Conservation (phyloP, 768 basidiomycete species). For the Leccinum boreale region DNA sequence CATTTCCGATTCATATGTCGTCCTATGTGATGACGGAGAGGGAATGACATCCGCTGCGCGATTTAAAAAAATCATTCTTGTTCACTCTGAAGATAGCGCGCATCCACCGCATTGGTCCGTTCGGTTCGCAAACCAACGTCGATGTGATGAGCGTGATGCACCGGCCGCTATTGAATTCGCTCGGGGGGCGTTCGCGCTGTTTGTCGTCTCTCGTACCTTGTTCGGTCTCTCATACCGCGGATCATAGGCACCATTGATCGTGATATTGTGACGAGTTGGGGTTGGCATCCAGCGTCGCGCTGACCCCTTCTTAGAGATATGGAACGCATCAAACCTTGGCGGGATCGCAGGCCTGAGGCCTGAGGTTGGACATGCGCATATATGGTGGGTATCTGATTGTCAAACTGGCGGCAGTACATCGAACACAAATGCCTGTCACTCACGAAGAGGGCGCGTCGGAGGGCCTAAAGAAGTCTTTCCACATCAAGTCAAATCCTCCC, state of each 20-base stretch:
- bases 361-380: neutral
- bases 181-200: neutral
- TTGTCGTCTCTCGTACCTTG: neutral
- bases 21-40: neutral
- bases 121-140: neutral
- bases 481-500: slow-evolving; percentile 28
- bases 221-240: slow-evolving; percentile 20
- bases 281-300: slow-evolving; percentile 15
- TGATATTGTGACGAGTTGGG: slow-evolving; percentile 22
- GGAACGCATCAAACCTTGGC: neutral
- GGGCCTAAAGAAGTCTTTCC: slow-evolving; percentile 30
- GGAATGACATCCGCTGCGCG: neutral
- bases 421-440: slow-evolving; percentile 26
- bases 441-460: slow-evolving; percentile 18
- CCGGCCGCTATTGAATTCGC: neutral
- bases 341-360: neutral
- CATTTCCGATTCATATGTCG: slow-evolving; percentile 17
- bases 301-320: neutral
- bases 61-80: neutral
- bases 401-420: slow-evolving; percentile 18
- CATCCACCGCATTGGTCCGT: neutral
- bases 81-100: neutral
- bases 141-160: neutral
- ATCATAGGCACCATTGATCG: slow-evolving; percentile 19
- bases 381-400: slow-evolving; percentile 23